Conservation (phyloP, 345 rosid genomes). For the Corchorus capsularis region DNA sequence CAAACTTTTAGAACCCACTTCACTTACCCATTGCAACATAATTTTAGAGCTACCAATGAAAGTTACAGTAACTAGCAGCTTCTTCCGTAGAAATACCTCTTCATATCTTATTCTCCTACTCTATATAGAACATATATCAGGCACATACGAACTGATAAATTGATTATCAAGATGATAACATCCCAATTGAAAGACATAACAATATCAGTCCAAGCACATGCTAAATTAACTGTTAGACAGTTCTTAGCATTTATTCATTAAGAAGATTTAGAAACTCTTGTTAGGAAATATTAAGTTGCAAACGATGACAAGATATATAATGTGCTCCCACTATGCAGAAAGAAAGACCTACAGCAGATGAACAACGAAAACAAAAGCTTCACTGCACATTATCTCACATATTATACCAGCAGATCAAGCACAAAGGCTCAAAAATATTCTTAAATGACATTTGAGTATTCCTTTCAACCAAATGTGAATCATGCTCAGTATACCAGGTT, state of each 20-base stretch:
- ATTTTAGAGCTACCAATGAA: neutral
- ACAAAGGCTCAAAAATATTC: neutral
- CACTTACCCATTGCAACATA: neutral
- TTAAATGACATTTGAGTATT: slow-evolving; percentile 9
- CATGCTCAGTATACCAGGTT: neutral
- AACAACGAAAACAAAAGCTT: neutral
- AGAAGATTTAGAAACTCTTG: neutral
- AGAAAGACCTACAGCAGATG: neutral
- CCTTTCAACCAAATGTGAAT: slow-evolving; percentile 6
- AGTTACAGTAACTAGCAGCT: neutral
- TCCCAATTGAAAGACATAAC: neutral
- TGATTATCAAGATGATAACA: neutral
- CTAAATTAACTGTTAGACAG: neutral
- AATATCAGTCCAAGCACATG: neutral
- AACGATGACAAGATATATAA: neutral
- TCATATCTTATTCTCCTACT: neutral
- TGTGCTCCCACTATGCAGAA: neutral
- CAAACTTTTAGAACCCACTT: neutral
- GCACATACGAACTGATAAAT: neutral
- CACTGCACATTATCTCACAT: neutral
- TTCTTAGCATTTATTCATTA: neutral
- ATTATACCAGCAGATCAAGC: neutral
- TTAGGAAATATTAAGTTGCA: neutral
- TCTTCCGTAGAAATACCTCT: neutral
- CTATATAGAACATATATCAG: neutral